Evolutionary conservation across 768 basidiomycete genomes (phyloP), one percentile per base, ranked within the genome.

Genomic region (Naganishia onofrii): DNA sequence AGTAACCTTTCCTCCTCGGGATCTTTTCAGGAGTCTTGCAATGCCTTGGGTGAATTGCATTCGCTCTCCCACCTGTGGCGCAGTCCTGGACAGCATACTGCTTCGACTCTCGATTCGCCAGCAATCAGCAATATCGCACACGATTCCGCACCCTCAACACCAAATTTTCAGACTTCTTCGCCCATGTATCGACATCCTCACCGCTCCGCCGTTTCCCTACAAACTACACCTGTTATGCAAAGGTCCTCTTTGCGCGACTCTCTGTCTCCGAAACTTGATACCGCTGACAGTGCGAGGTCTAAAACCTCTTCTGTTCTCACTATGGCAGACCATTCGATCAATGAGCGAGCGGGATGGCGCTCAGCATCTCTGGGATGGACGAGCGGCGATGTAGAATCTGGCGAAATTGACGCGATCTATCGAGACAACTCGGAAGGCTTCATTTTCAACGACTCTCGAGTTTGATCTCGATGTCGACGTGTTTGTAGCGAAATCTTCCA

Each of bases 121-220:
- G n/a, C n/a, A 12, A 36, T 38, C 31, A 51, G 48, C 48, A 21
- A 51, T 12, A 26, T 4, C 48, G 48, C 48, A 7, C 34, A 17
- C 31, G 31, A 36, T 3, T 34, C 15, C 19, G 34, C 34, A 28
- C 57, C 57, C 19, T n/a, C 34, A 5, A 58, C 57, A n/a, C 48
- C 48, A 51, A 51, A 26, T 23, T 23, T 51, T 51, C 48, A 51
- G n/a, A 51, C 19, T 26, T 51, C 48, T 51, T 51, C 48, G 48
- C 57, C 57, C 34, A 58, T 58, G 34, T 58, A 58, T 36, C 34
- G 31, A 23, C 57, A 58, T 23, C 57, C 57, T 15, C 57, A 58
- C 42, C 31, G 57, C 2, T 58, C 57, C 3, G 57, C 57, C 12
- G 34, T 58, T 13, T 58, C 57, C 2, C 34, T 58, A n/a, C 57